Conservation (phyloP, 1,284 basidiomycete genomes). For the Leccinum subspadiceum region DNA sequence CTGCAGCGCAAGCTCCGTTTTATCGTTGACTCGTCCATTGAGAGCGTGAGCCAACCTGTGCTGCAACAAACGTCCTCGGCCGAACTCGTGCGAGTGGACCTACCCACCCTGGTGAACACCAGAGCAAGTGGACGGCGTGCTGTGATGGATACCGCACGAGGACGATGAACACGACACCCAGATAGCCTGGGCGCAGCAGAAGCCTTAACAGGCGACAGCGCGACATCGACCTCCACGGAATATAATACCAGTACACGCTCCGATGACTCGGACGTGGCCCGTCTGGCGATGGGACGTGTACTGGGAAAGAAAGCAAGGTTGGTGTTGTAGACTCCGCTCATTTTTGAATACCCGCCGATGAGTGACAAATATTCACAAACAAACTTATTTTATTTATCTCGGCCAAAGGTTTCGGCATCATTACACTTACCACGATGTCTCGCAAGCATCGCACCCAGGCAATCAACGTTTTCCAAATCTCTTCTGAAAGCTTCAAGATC, state of each 20-base stretch:
- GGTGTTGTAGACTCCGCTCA: background rate
- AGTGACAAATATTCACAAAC: background rate
- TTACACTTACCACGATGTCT: background rate
- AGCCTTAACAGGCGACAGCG: background rate
- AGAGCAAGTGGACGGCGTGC: background rate
- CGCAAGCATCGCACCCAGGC: background rate
- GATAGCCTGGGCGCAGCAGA: background rate
- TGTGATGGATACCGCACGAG: background rate
- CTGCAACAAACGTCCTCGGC: background rate
- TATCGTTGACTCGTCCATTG: background rate
- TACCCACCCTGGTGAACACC: background rate
- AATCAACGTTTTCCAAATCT: background rate
- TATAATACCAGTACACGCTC: background rate
- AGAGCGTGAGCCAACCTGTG: background rate
- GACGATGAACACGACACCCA: background rate
- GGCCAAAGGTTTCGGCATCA: background rate
- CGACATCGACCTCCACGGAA: background rate
- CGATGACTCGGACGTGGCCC: background rate
- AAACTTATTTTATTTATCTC: background rate
- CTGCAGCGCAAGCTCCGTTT: background rate
- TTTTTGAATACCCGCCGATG: background rate
- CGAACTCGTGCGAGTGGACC: background rate
- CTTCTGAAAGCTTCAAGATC: background rate
- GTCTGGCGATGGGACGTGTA: background rate
- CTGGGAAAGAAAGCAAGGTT: background rate